Evolutionary conservation across 805 yeast genomes (phyloP).

Genomic region (Nakazawaea populi): DNA sequence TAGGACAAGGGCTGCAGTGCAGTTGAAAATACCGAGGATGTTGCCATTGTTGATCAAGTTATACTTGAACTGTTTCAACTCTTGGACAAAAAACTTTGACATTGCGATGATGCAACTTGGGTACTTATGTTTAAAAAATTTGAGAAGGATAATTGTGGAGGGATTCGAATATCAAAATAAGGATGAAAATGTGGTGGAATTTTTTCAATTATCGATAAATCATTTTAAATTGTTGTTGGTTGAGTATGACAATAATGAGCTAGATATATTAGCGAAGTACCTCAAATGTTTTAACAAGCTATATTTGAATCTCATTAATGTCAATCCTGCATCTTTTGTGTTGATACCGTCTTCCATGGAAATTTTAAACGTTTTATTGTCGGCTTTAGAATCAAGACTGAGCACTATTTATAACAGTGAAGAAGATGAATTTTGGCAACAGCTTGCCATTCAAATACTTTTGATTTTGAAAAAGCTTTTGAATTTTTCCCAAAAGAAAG

Average conservation of each 20-base stretch:
- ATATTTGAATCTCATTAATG: slow-evolving; percentile 51
- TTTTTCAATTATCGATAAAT: slow-evolving; percentile 46
- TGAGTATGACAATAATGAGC: slow-evolving; percentile 43
- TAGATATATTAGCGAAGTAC: slow-evolving; percentile 58
- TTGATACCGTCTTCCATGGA: slow-evolving; percentile 58
- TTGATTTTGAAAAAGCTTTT: slow-evolving; percentile 60
- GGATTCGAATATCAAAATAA: slow-evolving; percentile 71
- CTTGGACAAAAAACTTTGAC: slow-evolving; percentile 51
- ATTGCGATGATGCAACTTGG: slow-evolving; percentile 64
- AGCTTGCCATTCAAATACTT: slow-evolving; percentile 60
- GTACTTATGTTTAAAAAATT: slow-evolving; percentile 67
- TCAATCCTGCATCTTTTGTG: slow-evolving; percentile 66
- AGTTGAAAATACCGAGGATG: slow-evolving; percentile 59
- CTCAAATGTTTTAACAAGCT: slow-evolving; percentile 73
- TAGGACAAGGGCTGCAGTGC: slow-evolving; percentile 72
- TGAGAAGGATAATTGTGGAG: slow-evolving; percentile 68
- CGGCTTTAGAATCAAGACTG: slow-evolving; percentile 60
- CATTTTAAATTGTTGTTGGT: slow-evolving; percentile 56
- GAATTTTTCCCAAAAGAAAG: slow-evolving; percentile 55
- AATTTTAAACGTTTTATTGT: slow-evolving; percentile 55
- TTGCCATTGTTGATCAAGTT: slow-evolving; percentile 53
- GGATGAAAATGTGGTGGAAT: slow-evolving; percentile 50
- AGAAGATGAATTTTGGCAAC: slow-evolving; percentile 68
- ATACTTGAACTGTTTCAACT: slow-evolving; percentile 53
- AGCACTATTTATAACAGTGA: slow-evolving; percentile 52